phyloP scores from a whole-genome alignment of 164 flowering plant species.

The Vitis rotundifolia region DNA sequence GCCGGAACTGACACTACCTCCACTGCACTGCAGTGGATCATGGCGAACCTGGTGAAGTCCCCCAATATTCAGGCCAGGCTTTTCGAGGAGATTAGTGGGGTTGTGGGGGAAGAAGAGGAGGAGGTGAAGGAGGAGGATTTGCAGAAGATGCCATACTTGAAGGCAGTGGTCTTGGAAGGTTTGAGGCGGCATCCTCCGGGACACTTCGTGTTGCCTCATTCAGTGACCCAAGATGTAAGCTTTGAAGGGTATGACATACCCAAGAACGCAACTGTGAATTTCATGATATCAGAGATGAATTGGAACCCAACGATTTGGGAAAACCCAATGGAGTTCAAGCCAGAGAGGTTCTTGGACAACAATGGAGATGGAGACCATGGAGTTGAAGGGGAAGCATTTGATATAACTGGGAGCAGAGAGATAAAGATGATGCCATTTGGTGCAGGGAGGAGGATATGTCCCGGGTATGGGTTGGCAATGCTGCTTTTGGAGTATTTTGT shows the following conservation, averaged over 20 bases:
- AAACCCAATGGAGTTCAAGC: slow-evolving; percentile 25
- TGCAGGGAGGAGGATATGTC: slow-evolving; percentile 42
- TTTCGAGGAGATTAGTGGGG: slow-evolving; percentile 18
- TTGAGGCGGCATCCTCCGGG: slow-evolving; percentile 15
- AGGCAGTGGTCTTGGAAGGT: slow-evolving; percentile 8
- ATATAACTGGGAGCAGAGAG: slow-evolving; percentile 40
- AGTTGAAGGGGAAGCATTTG: slow-evolving; percentile 12
- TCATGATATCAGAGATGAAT: background rate
- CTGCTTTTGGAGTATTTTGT: slow-evolving; percentile 33
- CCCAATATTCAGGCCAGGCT: slow-evolving; percentile 13
- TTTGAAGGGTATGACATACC: slow-evolving; percentile 8
- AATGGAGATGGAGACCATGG: background rate
- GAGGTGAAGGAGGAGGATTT: no score
- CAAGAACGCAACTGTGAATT: background rate
- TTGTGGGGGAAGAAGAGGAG: slow-evolving; percentile 8
- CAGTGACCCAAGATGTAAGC: background rate
- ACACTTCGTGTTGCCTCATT: slow-evolving; percentile 9
- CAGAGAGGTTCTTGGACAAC: slow-evolving; percentile 39
- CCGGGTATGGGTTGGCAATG: slow-evolving; percentile 21
- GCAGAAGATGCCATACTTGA: background rate
- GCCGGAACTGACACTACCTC: slow-evolving; percentile 54
- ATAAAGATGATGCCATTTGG: slow-evolving; percentile 65
- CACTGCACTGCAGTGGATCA: slow-evolving; percentile 36
- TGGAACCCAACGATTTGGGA: background rate
- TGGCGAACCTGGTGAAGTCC: no score